Evolutionary conservation across 371 early-diverging fungal genomes (phyloP).

Genomic region (Mucor lusitanicus): DNA sequence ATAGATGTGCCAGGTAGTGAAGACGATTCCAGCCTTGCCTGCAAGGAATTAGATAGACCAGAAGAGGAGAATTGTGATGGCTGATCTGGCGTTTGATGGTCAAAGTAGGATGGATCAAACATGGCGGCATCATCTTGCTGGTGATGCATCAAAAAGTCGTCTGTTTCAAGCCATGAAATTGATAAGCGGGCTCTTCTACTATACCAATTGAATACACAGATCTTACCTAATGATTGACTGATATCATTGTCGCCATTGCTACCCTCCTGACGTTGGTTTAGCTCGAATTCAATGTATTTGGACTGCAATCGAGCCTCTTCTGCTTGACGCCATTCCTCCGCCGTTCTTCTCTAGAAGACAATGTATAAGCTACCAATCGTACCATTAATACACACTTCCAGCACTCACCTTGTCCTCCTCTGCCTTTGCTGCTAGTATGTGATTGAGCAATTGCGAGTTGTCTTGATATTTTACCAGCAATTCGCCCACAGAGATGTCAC

Average conservation of each 20-base stretch:
- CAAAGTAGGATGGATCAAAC: not conserved
- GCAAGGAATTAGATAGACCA: conserved; percentile 4
- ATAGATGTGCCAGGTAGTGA: not conserved
- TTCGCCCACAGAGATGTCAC: conserved; percentile 13
- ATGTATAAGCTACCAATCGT: not conserved
- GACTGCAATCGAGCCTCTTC: conserved; percentile 30
- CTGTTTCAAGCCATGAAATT: not conserved
- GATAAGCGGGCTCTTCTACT: not conserved
- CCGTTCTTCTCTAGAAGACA: conserved; percentile 22
- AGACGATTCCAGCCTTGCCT: conserved; percentile 2
- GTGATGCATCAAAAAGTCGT: not conserved
- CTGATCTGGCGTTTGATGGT: not conserved
- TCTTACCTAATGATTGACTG: not conserved
- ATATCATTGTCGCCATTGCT: not conserved
- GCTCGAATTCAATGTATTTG: conserved; percentile 28
- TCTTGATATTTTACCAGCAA: conserved; percentile 19
- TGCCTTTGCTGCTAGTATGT: conserved; percentile 24
- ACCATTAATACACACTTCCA: not conserved
- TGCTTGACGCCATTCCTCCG: conserved; percentile 29
- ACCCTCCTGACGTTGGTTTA: conserved; percentile 10
- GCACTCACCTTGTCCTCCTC: conserved; percentile 26
- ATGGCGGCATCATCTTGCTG: not conserved
- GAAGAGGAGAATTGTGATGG: not conserved
- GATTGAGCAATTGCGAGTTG: conserved; percentile 20
- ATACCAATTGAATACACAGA: not conserved